Evolutionary conservation across 192 early-diverging fungal genomes (phyloP), one percentile per base, ranked within the genome.

Genomic region (Funneliformis geosporum): DNA sequence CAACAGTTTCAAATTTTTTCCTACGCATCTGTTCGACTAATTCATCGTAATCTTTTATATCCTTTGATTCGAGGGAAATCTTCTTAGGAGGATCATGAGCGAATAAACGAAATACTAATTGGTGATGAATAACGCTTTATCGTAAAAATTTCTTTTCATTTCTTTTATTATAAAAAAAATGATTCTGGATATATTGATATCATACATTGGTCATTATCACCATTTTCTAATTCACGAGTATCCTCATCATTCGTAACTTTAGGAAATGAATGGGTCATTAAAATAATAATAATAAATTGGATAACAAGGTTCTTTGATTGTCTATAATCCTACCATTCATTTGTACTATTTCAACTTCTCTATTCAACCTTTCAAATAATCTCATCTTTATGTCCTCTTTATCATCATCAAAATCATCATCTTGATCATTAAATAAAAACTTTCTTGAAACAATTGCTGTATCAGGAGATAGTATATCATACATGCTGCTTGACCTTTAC

Each of bases 61-160:
- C 73, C 0, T 59, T 39, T 39, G 73, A 60, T 39, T 75, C 33
- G 14, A 75, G 39, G n/a, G 73, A 75, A 75, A 75, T 60, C 39
- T 60, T 59, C 21, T 59, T 40, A 46, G 46, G 71, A 40, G 47
- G 47, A 21, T 55, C 59, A 60, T 18, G 28, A 38, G 73, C 23
- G 60, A 75, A 75, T 8, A 75, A 40, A 4, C 73, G 23, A 75
- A 75, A 75, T 60, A 75, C 73, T 75, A 33, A 33, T 33, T 33
- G 33, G 28, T 70, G 18, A 62, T 62, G 14, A 28, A 21, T 55
- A 55, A 6, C 16, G 18, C 18, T 55, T 21, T 55, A 18, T 55
- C 14, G 16, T 55, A 55, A 55, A 55, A 55, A 55, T 55, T 55
- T 55, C 21, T 55, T 21, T 55, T 55, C 16, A 55, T 1, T 44